phyloP scores from a whole-genome alignment of 2,329 filamentous ascomycete genomes.

The Colletotrichum sp. region DNA sequence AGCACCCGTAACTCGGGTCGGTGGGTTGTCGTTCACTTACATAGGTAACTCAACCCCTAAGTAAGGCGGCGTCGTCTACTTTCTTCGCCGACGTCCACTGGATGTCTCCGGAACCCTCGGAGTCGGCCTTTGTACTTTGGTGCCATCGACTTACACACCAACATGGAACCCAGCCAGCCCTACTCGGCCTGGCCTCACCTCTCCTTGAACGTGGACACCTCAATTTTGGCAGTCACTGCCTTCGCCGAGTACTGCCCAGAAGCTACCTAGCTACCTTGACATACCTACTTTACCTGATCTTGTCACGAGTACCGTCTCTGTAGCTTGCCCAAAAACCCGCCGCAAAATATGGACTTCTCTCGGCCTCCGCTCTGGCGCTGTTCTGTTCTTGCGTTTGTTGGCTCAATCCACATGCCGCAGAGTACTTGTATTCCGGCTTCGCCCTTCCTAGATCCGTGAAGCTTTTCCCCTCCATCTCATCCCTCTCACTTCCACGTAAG shows the following conservation, averaged over 20 bases:
- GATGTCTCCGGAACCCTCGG: conserved; percentile 17
- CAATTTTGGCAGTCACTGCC: neutral
- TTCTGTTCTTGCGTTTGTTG: neutral
- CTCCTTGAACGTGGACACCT: neutral
- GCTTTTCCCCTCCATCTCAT: too few relatives aligned
- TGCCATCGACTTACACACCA: neutral
- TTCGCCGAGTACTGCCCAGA: neutral
- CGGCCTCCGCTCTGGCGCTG: neutral
- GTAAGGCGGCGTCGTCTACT: neutral
- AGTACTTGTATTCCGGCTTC: conserved; percentile 4
- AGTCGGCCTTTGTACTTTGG: neutral
- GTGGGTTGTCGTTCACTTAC: neutral
- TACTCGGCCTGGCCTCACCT: neutral
- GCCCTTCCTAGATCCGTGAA: neutral
- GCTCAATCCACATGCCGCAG: neutral
- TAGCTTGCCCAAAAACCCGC: conserved; percentile 2
- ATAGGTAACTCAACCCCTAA: neutral
- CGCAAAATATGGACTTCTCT: conserved; percentile 5
- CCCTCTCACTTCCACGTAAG: neutral
- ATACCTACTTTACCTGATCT: neutral
- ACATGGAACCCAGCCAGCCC: neutral
- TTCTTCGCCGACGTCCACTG: neutral
- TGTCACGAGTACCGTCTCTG: neutral
- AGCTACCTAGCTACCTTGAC: neutral
- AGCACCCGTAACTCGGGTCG: neutral